phyloP scores from a whole-genome alignment of 345 rosid genomes.

The Capsella bursapastoris region DNA sequence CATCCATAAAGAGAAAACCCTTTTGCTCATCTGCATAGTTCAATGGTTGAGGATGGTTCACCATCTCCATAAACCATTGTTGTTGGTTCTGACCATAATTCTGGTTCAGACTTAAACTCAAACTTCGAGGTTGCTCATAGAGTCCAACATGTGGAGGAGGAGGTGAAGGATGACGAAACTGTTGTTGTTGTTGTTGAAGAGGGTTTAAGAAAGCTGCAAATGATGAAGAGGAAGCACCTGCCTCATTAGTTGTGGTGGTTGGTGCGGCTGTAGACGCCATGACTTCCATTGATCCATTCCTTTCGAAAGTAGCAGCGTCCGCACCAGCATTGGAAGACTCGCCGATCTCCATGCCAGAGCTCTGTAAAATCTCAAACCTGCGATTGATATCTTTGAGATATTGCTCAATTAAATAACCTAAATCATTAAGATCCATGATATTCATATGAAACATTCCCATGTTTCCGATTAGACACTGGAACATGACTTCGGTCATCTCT shows the following conservation, averaged over 20 bases:
- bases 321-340: conserved; percentile 12
- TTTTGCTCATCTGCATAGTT: background rate
- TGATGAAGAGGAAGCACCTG: background rate
- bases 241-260: background rate
- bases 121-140: background rate
- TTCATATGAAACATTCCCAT: conserved; percentile 26
- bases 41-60: background rate
- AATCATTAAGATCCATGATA: conserved; percentile 44
- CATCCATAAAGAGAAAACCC: background rate
- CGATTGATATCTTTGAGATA: conserved; percentile 33
- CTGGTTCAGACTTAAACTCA: background rate
- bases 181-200: background rate
- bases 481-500: conserved; percentile 49
- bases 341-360: background rate
- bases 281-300: background rate
- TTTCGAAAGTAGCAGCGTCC: background rate
- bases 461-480: conserved; percentile 35
- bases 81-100: background rate
- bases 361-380: conserved; percentile 13
- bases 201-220: background rate
- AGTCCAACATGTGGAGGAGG: background rate
- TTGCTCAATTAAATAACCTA: conserved; percentile 40
- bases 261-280: background rate
- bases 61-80: background rate
- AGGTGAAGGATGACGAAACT: background rate